phyloP scores from a whole-genome alignment of 306 rosid genomes.

The Acmispon strigosus region DNA sequence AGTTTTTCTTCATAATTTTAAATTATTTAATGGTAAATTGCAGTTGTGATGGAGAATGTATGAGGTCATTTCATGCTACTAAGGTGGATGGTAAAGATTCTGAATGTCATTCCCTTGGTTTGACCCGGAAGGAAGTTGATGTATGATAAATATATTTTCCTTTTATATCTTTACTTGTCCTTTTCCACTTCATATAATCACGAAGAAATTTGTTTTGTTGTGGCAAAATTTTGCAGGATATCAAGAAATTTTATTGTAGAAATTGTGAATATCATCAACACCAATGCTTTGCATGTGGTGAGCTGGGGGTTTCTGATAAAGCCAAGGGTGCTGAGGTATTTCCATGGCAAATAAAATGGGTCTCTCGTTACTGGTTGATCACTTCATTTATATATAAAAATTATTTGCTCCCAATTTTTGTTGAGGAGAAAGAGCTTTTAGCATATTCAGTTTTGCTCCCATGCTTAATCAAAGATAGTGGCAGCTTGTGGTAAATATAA shows the following conservation, averaged over 20 bases:
- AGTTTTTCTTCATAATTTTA: not conserved
- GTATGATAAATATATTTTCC: conserved; percentile 39
- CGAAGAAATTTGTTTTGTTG: conserved; percentile 12
- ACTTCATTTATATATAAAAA: not conserved
- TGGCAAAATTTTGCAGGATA: conserved; percentile 43
- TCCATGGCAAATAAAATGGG: not conserved
- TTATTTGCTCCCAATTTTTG: not conserved
- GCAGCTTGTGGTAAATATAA: not conserved
- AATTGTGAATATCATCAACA: conserved; percentile 69
- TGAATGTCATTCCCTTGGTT: conserved; percentile 61
- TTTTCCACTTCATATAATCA: conserved; percentile 3
- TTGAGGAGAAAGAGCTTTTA: not conserved
- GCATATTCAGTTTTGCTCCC: not conserved
- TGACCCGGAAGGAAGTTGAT: conserved; percentile 51
- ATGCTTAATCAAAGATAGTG: not conserved
- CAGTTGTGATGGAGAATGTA: conserved; percentile 92
- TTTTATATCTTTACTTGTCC: not conserved
- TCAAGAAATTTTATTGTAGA: conserved; percentile 51
- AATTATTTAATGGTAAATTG: conserved; percentile 16
- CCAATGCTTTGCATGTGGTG: conserved; percentile 87
- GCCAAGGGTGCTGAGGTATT: conserved; percentile 71
- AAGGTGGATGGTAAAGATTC: conserved; percentile 45
- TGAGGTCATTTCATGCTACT: conserved; percentile 86
- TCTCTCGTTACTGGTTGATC: not conserved
- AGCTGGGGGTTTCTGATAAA: conserved; percentile 71